Percentiles rank a stretch among this genome's conserved stretches.
Conservation (phyloP, 129 eudicot genomes). For the Rutidosis leptorrhynchoides region DNA sequence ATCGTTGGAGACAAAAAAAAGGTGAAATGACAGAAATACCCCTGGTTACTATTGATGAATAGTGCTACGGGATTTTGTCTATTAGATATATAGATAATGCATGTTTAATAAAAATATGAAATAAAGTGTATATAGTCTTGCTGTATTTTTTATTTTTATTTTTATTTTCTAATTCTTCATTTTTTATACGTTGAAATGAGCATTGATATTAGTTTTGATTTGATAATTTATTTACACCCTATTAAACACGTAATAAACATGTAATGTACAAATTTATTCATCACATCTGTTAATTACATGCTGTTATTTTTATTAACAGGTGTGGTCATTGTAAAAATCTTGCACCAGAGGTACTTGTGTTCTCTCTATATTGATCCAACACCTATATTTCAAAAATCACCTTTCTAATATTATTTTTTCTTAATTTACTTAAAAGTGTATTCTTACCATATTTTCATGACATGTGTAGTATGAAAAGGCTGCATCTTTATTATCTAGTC, state of each 20-base stretch:
- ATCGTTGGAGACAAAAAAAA: too few relatives aligned
- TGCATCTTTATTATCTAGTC: conserved; percentile 53
- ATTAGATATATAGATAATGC: too few relatives aligned
- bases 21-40: too few relatives aligned
- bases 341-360: conserved; percentile 72
- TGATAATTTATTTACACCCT: too few relatives aligned
- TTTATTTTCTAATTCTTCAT: not conserved
- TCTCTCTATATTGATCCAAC: not conserved
- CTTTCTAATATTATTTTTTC: not conserved
- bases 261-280: not conserved
- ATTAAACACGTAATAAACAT: too few relatives aligned
- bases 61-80: too few relatives aligned
- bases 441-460: not conserved
- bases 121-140: too few relatives aligned
- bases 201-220: too few relatives aligned
- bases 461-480: conserved; percentile 72
- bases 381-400: not conserved
- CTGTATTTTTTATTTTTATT: not conserved
- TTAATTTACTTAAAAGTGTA: too few relatives aligned
- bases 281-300: conserved; percentile 11
- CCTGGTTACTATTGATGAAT: too few relatives aligned
- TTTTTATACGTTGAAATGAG: too few relatives aligned
- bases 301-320: conserved; percentile 37
- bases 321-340: conserved; percentile 80
- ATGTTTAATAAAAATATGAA: too few relatives aligned